phyloP scores from a whole-genome alignment of 2,329 filamentous ascomycete species.

The Clonostachys sp. region DNA sequence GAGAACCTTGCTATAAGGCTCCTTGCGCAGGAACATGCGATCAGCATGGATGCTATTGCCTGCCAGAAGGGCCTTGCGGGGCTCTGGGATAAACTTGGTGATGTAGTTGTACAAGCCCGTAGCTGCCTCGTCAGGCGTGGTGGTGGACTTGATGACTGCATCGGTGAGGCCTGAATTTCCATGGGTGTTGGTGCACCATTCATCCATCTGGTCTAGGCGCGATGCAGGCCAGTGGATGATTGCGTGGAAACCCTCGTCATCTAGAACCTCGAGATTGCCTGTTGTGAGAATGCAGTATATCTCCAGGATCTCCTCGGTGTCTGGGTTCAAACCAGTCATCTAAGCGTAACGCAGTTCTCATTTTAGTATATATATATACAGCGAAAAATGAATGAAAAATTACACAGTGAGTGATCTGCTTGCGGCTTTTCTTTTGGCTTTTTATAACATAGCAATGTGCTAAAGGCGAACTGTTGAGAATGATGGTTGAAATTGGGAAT shows the following conservation, averaged over 20 bases:
- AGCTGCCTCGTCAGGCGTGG: constrained; percentile 69
- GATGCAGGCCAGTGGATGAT: constrained; percentile 70
- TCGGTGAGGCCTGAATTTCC: constrained; percentile 75
- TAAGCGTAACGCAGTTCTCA: constrained; percentile 23
- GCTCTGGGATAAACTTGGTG: constrained; percentile 62
- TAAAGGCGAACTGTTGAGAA: too few relatives aligned
- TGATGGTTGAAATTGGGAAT: too few relatives aligned
- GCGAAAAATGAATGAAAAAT: not conserved
- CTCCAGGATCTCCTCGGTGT: constrained; percentile 81
- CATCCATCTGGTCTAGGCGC: constrained; percentile 73
- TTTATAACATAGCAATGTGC: too few relatives aligned
- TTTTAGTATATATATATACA: not conserved
- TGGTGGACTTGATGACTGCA: constrained; percentile 68
- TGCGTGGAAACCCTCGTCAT: constrained; percentile 72
- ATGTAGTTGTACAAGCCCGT: constrained; percentile 74
- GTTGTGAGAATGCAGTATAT: constrained; percentile 92
- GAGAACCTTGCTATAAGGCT: constrained; percentile 69
- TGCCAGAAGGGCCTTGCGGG: constrained; percentile 68
- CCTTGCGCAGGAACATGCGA: constrained; percentile 69
- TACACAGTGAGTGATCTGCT: not conserved
- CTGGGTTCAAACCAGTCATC: constrained; percentile 78
- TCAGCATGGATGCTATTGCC: constrained; percentile 95
- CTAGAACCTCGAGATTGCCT: constrained; percentile 69
- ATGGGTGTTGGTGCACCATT: constrained; percentile 85
- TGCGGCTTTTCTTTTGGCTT: not conserved